These are phyloP conservation scores for Daldinia caldariorum DNA, from an alignment of 495 filamentous ascomycete genomes.

Conservation along the genomic window DNA sequence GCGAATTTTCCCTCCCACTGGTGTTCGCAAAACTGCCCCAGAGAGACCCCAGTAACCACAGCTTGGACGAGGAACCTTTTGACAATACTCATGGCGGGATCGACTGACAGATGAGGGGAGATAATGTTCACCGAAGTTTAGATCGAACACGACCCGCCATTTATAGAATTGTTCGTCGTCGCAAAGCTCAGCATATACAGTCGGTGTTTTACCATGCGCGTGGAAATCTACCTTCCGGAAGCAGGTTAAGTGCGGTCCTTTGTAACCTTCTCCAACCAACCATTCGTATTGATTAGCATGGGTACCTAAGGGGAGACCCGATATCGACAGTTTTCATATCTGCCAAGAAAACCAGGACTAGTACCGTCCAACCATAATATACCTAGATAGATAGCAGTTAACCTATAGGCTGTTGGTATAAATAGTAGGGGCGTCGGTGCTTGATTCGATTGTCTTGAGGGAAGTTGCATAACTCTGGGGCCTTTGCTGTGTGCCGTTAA, in stretches of 20 bases:
- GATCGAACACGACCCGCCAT: not conserved
- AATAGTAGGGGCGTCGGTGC: too few relatives aligned
- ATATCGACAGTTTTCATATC: slow-evolving; percentile 34
- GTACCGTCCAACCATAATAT: not conserved
- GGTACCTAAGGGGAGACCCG: slow-evolving; percentile 5
- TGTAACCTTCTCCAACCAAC: slow-evolving; percentile 16
- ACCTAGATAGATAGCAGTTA: not conserved
- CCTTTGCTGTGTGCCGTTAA: too few relatives aligned
- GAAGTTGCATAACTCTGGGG: too few relatives aligned
- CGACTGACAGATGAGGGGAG: not conserved
- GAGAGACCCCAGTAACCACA: slow-evolving; percentile 3
- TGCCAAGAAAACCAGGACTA: slow-evolving; percentile 3
- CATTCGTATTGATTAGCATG: slow-evolving; percentile 16
- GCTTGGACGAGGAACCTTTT: slow-evolving; percentile 28
- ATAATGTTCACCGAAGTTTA: not conserved
- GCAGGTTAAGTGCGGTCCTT: slow-evolving; percentile 16
- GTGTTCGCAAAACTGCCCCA: slow-evolving; percentile 42
- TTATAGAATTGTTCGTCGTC: not conserved
- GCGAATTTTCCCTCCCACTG: slow-evolving; percentile 44
- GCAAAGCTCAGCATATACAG: not conserved
- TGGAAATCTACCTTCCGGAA: slow-evolving; percentile 29
- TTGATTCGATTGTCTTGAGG: too few relatives aligned
- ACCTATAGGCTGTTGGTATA: too few relatives aligned
- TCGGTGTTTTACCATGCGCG: slow-evolving; percentile 9
- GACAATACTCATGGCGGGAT: slow-evolving; percentile 19